Evolutionary conservation across 2,329 filamentous ascomycete species (phyloP).

Genomic region (Alternaria arborescens): DNA sequence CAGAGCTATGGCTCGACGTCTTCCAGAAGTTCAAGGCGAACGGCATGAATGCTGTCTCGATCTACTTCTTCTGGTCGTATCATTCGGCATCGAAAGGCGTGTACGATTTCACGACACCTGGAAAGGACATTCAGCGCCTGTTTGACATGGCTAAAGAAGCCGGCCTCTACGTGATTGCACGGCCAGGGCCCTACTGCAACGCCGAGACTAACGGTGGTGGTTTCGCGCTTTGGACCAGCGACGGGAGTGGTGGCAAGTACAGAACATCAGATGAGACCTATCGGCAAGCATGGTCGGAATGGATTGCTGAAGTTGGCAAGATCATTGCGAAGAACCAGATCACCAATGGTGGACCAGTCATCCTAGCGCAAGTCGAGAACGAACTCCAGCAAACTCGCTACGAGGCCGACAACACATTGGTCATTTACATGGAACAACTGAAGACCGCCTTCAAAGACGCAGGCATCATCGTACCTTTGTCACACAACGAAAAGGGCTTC

Average conservation of each 20-base stretch:
- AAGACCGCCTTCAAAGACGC: slow-evolving; percentile 57
- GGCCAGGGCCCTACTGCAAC: slow-evolving; percentile 63
- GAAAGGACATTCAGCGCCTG: slow-evolving; percentile 61
- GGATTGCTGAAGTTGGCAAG: slow-evolving; percentile 56
- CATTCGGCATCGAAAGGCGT: slow-evolving; percentile 56
- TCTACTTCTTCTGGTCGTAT: slow-evolving; percentile 63
- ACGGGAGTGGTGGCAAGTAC: slow-evolving; percentile 57
- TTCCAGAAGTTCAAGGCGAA: slow-evolving; percentile 64
- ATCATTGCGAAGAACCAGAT: slow-evolving; percentile 62
- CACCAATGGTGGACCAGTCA: slow-evolving; percentile 61
- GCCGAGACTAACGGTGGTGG: slow-evolving; percentile 62
- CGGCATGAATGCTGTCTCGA: slow-evolving; percentile 61
- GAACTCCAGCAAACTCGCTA: slow-evolving; percentile 60
- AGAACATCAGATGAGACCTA: slow-evolving; percentile 58
- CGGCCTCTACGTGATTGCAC: slow-evolving; percentile 61
- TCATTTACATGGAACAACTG: slow-evolving; percentile 63
- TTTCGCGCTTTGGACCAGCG: slow-evolving; percentile 57
- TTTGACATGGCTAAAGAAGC: slow-evolving; percentile 62
- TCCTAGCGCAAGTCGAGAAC: slow-evolving; percentile 64
- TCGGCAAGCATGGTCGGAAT: slow-evolving; percentile 58
- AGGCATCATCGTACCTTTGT: slow-evolving; percentile 60
- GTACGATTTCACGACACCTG: slow-evolving; percentile 62
- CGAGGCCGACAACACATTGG: slow-evolving; percentile 55
- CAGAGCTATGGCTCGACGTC: slow-evolving; percentile 63
- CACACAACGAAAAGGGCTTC: slow-evolving; percentile 62